A percentile compares a stretch with the other conserved stretches of the same genome.
Conservation (phyloP, 352 stramenopile species). For the Albugo laibachii region DNA sequence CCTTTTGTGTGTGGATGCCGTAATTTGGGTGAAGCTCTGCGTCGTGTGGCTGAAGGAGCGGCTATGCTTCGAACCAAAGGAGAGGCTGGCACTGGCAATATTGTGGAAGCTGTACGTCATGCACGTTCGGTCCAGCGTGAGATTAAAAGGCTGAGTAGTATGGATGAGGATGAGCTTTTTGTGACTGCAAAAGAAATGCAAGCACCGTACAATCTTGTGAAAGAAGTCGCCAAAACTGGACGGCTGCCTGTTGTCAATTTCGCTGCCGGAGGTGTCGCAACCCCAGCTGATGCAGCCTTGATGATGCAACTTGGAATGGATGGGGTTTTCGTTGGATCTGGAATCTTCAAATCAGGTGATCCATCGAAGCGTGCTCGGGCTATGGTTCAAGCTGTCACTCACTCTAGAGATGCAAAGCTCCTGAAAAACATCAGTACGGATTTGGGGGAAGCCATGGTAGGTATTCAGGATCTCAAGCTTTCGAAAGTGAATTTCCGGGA, state of each 20-base stretch:
- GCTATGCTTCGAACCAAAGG: constrained; percentile 97
- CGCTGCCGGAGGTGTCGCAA: constrained; percentile 94
- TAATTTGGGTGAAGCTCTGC: constrained; percentile 93
- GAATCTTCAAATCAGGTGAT: constrained; percentile 96
- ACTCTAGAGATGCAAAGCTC: constrained; percentile 95
- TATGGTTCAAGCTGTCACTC: constrained; percentile 94
- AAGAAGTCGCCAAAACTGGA: constrained; percentile 83
- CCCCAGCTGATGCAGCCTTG: constrained; percentile 91
- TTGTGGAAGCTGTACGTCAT: constrained; percentile 96
- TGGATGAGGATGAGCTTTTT: constrained; percentile 96
- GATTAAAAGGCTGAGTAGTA: constrained; percentile 78
- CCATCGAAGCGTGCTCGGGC: constrained; percentile 86
- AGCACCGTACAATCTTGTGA: constrained; percentile 85
- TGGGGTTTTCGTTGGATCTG: constrained; percentile 95
- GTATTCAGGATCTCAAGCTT: constrained; percentile 91
- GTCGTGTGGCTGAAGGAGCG: constrained; percentile 88
- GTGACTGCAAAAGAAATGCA: constrained; percentile 93
- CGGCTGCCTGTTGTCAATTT: constrained; percentile 96
- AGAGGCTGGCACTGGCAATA: constrained; percentile 95
- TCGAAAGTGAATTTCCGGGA: constrained; percentile 95
- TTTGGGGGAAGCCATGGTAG: constrained; percentile 94
- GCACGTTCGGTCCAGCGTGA: constrained; percentile 82
- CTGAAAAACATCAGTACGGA: constrained; percentile 91
- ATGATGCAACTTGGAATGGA: constrained; percentile 99
- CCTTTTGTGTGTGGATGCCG: constrained; percentile 97